Evolutionary conservation across 2,329 filamentous ascomycete genomes (phyloP), one percentile per base, ranked within the genome.

Genomic region (Phyllosticta paracitricarpa): DNA sequence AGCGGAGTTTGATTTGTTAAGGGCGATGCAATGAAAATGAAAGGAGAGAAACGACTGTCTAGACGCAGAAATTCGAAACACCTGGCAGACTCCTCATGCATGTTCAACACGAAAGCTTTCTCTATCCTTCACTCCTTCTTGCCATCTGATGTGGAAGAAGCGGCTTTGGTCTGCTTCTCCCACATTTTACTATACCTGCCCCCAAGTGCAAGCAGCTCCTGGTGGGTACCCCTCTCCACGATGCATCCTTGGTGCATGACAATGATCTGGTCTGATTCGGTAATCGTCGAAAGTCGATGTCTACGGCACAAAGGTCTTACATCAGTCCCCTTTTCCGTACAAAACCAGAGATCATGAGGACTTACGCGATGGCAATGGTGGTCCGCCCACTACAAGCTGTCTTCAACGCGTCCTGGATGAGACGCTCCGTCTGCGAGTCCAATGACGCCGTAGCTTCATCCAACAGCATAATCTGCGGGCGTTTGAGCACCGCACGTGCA

Each of bases 401-500:
- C 17, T 72, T 71, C 25, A 75, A 71, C 3, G 73, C 71, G 51
- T 64, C 65, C 65, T 84, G 80, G 54, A 86, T 84, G 4, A 78
- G 75, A 51, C 74, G 75, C 66, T 86, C 84, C 55, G 79, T 83
- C 2, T 77, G 77, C 10, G 82, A 83, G 67, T 86, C 84, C 0
- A 87, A 75, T 1, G 84, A 78, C 0, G 82, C 79, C 2, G 84
- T 87, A 2, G 84, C 83, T 67, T 87, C 84, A 53, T 87, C 84
- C 1, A 86, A 73, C 9, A 87, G 76, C 3, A 86, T 73, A 10
- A 87, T 80, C 56, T 76, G 75, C 2, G 83, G 83, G 56, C 85
- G 77, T 2, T 79, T 76, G 33, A 86, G 78, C 10, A 87, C 71
- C 2, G 73, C 73, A 22, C 83, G 75, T 1, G 84, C 83, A 5